Conservation (phyloP, 2,329 filamentous ascomycete species). For the Nigrograna mackinnonii region DNA sequence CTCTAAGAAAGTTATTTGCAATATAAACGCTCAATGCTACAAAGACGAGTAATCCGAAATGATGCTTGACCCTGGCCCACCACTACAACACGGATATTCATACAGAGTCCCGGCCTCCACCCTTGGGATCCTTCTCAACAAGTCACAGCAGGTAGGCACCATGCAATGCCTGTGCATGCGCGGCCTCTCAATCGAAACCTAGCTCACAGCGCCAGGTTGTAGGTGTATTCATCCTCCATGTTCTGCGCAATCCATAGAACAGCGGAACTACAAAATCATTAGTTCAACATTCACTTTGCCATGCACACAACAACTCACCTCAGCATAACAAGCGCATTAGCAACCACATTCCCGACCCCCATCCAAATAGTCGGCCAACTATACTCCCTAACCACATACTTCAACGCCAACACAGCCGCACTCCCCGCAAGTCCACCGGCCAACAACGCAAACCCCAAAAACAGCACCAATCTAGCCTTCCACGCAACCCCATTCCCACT, state of each 20-base stretch:
- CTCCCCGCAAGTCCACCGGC: slow-evolving; percentile 69
- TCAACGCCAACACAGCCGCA: slow-evolving; percentile 69
- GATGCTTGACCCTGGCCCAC: no score
- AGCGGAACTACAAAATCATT: slow-evolving; percentile 53
- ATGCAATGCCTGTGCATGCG: no score
- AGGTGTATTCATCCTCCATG: slow-evolving; percentile 74
- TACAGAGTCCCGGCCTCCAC: no score
- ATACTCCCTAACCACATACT: slow-evolving; percentile 66
- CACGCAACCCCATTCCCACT: slow-evolving; percentile 69
- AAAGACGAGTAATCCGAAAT: no score
- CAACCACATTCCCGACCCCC: slow-evolving; percentile 67
- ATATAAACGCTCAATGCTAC: no score
- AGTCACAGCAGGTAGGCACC: no score
- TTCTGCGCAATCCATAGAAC: slow-evolving; percentile 73
- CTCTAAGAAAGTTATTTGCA: no score
- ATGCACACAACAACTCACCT: slow-evolving; percentile 53
- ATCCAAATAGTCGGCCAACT: slow-evolving; percentile 67
- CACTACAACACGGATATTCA: no score
- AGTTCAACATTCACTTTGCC: not conserved
- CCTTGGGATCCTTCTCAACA: no score
- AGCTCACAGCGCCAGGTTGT: slow-evolving; percentile 64
- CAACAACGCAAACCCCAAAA: slow-evolving; percentile 70
- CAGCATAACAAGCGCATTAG: slow-evolving; percentile 68
- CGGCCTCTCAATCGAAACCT: no score
- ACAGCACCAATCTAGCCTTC: slow-evolving; percentile 70